Evolutionary conservation across 2,329 filamentous ascomycete genomes (phyloP).

Genomic region (Myrmaecium sp.): DNA sequence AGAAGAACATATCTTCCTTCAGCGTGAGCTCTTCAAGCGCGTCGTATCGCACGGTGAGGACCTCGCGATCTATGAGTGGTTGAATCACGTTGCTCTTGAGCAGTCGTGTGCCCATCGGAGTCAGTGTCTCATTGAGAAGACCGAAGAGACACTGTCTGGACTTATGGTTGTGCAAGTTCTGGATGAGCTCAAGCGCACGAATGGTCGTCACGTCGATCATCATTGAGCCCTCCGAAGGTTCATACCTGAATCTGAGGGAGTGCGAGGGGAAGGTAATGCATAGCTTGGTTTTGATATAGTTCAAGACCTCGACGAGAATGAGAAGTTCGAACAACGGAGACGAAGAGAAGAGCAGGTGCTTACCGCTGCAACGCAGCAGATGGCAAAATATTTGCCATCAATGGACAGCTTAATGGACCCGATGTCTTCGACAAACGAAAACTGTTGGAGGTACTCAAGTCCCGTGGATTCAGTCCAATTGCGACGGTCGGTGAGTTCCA

Average conservation of each 20-base stretch:
- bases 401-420: slow-evolving; percentile 66
- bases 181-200: slow-evolving; percentile 71
- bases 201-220: slow-evolving; percentile 88
- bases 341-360: slow-evolving; percentile 14
- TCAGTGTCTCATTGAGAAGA: slow-evolving; percentile 66
- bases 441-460: slow-evolving; percentile 56
- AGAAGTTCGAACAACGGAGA: no score
- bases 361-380: slow-evolving; percentile 74
- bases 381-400: slow-evolving; percentile 70
- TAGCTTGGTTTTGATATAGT: slow-evolving; percentile 59
- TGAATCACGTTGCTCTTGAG: slow-evolving; percentile 78
- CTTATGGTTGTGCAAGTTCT: slow-evolving; percentile 62
- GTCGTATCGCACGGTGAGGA: slow-evolving; percentile 58
- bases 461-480: slow-evolving; percentile 72
- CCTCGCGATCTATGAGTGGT: slow-evolving; percentile 56
- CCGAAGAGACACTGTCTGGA: slow-evolving; percentile 75
- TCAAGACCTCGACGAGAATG: slow-evolving; percentile 43
- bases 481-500: slow-evolving; percentile 53
- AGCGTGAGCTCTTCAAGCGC: slow-evolving; percentile 67
- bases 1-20: slow-evolving; percentile 73
- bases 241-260: slow-evolving; percentile 71
- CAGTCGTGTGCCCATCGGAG: slow-evolving; percentile 75
- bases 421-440: slow-evolving; percentile 68
- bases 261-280: slow-evolving; percentile 55
- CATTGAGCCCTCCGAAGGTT: slow-evolving; percentile 83